Percentiles rank a stretch among this genome's conserved stretches.
These are phyloP conservation scores for Globisporangium megalacanthum DNA, from an alignment of 352 stramenopile genomes.

Conservation along the genomic window DNA sequence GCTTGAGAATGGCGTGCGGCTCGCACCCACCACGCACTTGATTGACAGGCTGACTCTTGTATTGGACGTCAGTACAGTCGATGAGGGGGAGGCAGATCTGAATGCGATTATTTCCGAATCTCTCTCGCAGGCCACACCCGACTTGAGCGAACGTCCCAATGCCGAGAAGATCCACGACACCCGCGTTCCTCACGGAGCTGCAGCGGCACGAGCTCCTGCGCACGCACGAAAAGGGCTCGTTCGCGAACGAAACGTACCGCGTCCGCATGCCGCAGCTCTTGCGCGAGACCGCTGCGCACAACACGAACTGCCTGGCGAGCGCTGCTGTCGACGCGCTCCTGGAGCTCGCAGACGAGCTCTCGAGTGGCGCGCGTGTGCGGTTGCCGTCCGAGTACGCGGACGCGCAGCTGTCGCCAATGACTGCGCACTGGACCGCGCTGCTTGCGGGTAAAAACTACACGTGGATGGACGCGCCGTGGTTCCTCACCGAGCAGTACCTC, in stretches of 20 bases:
- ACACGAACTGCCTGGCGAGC: slow-evolving; percentile 29
- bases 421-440: slow-evolving; percentile 38
- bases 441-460: slow-evolving; percentile 40
- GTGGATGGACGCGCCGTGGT: slow-evolving; percentile 74
- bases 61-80: too few species aligned
- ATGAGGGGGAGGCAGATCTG: too few species aligned
- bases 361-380: slow-evolving; percentile 35
- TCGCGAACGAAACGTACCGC: slow-evolving; percentile 62
- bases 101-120: too few species aligned
- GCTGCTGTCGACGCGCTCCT: slow-evolving; percentile 30
- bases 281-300: slow-evolving; percentile 45
- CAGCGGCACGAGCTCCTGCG: slow-evolving; percentile 59
- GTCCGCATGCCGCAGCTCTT: slow-evolving; percentile 53
- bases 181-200: slow-evolving; percentile 39
- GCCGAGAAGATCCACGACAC: slow-evolving; percentile 14
- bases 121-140: too few species aligned
- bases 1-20: too few species aligned
- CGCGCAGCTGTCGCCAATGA: slow-evolving; percentile 31
- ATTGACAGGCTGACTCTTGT: too few species aligned
- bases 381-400: slow-evolving; percentile 35
- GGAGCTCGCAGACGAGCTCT: slow-evolving; percentile 40
- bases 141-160: background rate
- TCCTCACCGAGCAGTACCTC: slow-evolving; percentile 70
- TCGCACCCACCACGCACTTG: too few species aligned
- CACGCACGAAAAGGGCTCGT: slow-evolving; percentile 44